Conservation (phyloP, 2,329 filamentous ascomycete species). For the Metarhizium sp. region DNA sequence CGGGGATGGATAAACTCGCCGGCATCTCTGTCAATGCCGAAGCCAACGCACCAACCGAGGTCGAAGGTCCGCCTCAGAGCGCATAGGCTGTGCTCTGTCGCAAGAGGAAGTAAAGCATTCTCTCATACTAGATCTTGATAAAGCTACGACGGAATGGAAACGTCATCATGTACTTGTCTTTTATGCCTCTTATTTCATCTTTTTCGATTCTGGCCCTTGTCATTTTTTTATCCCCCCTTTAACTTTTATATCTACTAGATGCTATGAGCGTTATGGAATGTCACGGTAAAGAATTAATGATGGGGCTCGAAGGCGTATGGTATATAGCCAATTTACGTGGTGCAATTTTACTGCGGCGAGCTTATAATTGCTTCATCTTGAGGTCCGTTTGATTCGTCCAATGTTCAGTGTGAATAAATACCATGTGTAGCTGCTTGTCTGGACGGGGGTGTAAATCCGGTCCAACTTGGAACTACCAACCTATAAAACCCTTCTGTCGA, state of each 20-base stretch:
- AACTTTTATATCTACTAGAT: neutral
- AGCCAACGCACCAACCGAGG: neutral
- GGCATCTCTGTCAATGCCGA: slow-evolving; percentile 11
- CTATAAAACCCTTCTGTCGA: too few relatives aligned
- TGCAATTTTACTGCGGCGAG: neutral
- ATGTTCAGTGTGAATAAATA: too few relatives aligned
- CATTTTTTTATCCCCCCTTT: neutral
- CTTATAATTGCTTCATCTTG: too few relatives aligned
- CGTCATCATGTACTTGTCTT: neutral
- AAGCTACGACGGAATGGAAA: neutral
- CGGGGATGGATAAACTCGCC: slow-evolving; percentile 31
- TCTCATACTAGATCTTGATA: neutral
- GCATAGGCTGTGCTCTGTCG: slow-evolving; percentile 18
- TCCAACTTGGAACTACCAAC: too few relatives aligned
- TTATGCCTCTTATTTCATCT: neutral
- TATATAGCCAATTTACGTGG: neutral
- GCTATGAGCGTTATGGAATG: neutral
- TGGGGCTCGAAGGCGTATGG: neutral
- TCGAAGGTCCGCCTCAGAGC: slow-evolving; percentile 13
- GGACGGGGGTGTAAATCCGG: too few relatives aligned
- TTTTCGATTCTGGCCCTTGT: neutral
- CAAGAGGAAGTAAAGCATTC: neutral
- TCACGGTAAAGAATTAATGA: neutral
- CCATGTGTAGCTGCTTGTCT: too few relatives aligned
- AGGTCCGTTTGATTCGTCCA: too few relatives aligned